Evolutionary conservation across 495 filamentous ascomycete species (phyloP).

Genomic region (Trichoderma erinaceum): DNA sequence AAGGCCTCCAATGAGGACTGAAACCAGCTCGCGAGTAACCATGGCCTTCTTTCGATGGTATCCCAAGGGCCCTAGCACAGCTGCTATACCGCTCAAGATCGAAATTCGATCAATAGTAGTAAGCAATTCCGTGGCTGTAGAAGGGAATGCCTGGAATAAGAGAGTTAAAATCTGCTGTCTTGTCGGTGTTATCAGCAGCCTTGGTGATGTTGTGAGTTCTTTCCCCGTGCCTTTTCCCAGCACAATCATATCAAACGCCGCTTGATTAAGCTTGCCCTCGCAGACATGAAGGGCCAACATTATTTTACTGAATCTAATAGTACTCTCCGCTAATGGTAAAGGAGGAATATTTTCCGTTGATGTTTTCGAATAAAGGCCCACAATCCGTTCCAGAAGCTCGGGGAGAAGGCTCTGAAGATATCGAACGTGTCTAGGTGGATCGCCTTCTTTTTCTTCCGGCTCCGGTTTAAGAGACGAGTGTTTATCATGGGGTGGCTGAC

Average conservation of each 20-base stretch:
- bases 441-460: slow-evolving; percentile 34
- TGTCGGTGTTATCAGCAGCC: slow-evolving; percentile 44
- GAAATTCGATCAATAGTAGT: slow-evolving; percentile 64
- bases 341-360: slow-evolving; percentile 76
- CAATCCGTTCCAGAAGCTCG: slow-evolving; percentile 67
- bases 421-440: slow-evolving; percentile 39
- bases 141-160: slow-evolving; percentile 67
- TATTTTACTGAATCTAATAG: slow-evolving; percentile 71
- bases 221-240: slow-evolving; percentile 30
- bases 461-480: slow-evolving; percentile 42
- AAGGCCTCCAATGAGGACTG: slow-evolving; percentile 73
- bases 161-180: slow-evolving; percentile 64
- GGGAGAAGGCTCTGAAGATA: slow-evolving; percentile 38
- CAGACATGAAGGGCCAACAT: slow-evolving; percentile 63
- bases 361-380: slow-evolving; percentile 76
- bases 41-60: slow-evolving; percentile 82
- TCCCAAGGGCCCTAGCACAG: slow-evolving; percentile 67
- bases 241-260: slow-evolving; percentile 63
- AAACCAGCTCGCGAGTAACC: slow-evolving; percentile 74
- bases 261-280: slow-evolving; percentile 60
- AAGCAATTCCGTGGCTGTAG: slow-evolving; percentile 53
- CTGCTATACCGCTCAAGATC: slow-evolving; percentile 81
- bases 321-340: slow-evolving; percentile 71
- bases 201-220: slow-evolving; percentile 35
- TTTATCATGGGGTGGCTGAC: slow-evolving; percentile 44